A percentile compares a stretch with the other conserved stretches of the same genome.
phyloP scores from a whole-genome alignment of 2,329 filamentous ascomycete genomes.

The Alternaria brassicae region DNA sequence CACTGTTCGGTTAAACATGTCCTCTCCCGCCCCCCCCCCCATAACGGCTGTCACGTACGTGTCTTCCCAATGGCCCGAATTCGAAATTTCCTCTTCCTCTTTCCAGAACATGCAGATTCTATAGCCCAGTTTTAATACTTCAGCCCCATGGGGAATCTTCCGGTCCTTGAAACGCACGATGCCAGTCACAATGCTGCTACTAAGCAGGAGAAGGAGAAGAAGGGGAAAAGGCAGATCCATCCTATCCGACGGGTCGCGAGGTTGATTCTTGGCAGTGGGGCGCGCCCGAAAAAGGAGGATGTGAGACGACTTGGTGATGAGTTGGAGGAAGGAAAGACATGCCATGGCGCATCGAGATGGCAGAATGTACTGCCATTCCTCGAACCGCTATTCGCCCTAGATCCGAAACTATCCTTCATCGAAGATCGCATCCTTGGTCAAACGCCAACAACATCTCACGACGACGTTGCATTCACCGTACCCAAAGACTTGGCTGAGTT shows the following conservation, averaged over 20 bases:
- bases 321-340: slow-evolving; percentile 4
- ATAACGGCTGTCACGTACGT: slow-evolving; percentile 12
- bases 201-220: slow-evolving; percentile 1
- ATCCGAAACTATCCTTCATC: slow-evolving; percentile 22
- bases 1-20: slow-evolving; percentile 3
- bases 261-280: slow-evolving; percentile 5
- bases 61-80: slow-evolving; percentile 5
- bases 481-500: slow-evolving; percentile 12
- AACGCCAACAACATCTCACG: background rate
- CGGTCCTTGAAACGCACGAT: slow-evolving; percentile 3
- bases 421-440: slow-evolving; percentile 23
- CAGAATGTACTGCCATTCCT: slow-evolving; percentile 23
- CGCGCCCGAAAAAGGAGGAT: slow-evolving; percentile 1
- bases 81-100: slow-evolving; percentile 5
- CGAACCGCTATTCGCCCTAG: slow-evolving; percentile 21
- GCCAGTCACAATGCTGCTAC: background rate
- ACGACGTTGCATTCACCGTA: background rate
- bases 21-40: too few relatives aligned
- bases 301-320: background rate
- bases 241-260: slow-evolving; percentile 13
- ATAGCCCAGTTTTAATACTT: slow-evolving; percentile 1
- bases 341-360: slow-evolving; percentile 19
- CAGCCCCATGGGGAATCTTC: slow-evolving; percentile 15
- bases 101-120: slow-evolving; percentile 1
- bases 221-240: slow-evolving; percentile 14